Conservation (phyloP, 2,329 filamentous ascomycete genomes). For the Paecilomyces formosus region DNA sequence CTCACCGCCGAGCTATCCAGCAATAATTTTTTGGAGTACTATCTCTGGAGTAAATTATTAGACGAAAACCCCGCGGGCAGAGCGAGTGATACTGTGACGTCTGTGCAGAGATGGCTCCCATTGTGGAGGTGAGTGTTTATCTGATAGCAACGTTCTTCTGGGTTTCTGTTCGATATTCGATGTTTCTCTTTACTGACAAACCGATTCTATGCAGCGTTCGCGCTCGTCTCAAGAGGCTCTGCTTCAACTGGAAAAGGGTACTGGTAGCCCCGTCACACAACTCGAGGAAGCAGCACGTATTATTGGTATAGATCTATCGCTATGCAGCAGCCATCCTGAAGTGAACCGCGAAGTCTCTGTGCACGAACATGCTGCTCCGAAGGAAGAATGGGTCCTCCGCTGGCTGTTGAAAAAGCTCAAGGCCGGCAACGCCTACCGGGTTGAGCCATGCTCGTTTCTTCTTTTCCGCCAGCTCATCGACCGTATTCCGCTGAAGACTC, state of each 20-base stretch:
- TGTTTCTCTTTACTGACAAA: background rate
- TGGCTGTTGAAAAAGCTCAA: constrained; percentile 59
- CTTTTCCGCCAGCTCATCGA: constrained; percentile 58
- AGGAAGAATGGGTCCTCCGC: constrained; percentile 59
- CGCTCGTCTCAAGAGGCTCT: constrained; percentile 37
- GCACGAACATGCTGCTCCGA: constrained; percentile 28
- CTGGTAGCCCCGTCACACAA: constrained; percentile 28
- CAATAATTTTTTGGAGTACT: background rate
- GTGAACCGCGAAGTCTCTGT: constrained; percentile 16
- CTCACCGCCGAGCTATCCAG: background rate
- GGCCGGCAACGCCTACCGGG: constrained; percentile 34
- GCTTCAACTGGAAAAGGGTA: constrained; percentile 38
- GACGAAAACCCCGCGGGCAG: background rate
- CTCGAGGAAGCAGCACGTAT: constrained; percentile 37
- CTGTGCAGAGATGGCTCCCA: constrained; percentile 24
- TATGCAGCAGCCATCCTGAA: constrained; percentile 23
- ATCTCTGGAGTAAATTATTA: background rate
- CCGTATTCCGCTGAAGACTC: constrained; percentile 60
- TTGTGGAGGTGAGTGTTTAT: constrained; percentile 28
- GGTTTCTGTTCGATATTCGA: background rate
- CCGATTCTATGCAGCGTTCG: constrained; percentile 22
- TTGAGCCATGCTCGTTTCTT: constrained; percentile 41
- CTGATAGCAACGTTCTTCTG: background rate
- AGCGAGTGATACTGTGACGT: constrained; percentile 2
- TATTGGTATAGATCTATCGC: constrained; percentile 30